phyloP scores from a whole-genome alignment of 129 eudicot species.

The Tanacetum coccineum region DNA sequence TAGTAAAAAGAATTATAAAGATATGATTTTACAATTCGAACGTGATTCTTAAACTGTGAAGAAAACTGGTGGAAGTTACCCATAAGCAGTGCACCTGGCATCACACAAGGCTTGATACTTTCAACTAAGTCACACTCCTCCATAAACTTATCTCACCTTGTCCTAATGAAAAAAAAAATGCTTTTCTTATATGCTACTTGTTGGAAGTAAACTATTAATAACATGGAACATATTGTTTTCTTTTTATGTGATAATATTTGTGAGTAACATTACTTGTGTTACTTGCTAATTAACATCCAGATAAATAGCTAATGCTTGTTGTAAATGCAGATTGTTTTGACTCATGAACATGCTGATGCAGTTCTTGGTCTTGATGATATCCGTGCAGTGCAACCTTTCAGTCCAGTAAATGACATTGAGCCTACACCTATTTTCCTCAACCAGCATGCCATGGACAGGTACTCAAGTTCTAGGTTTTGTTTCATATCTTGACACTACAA shows the following conservation, averaged over 20 bases:
- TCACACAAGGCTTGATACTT: conserved; percentile 5
- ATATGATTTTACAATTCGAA: not conserved
- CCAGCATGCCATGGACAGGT: conserved; percentile 86
- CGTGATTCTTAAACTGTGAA: conserved; percentile 1
- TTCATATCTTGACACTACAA: conserved; percentile 2
- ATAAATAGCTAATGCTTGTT: conserved; percentile 21
- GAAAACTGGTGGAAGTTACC: not conserved
- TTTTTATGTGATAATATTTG: not conserved
- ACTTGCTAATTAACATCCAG: conserved; percentile 11
- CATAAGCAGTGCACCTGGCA: not conserved
- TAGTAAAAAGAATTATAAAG: not conserved
- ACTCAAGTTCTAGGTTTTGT: conserved; percentile 10
- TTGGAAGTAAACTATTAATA: conserved; percentile 8
- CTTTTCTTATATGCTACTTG: conserved; percentile 3
- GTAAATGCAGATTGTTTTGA: conserved; percentile 67
- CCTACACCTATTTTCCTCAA: conserved; percentile 88
- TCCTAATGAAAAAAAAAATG: not conserved
- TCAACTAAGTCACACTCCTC: conserved; percentile 17
- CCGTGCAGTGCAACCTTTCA: conserved; percentile 71
- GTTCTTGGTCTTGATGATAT: conserved; percentile 93
- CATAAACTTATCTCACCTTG: conserved; percentile 10
- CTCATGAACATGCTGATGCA: conserved; percentile 99
- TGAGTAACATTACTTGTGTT: not conserved
- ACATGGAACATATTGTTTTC: conserved; percentile 6
- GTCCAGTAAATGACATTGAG: conserved; percentile 66